Evolutionary conservation across 1,284 basidiomycete genomes (phyloP).

Genomic region (Somion occarium): DNA sequence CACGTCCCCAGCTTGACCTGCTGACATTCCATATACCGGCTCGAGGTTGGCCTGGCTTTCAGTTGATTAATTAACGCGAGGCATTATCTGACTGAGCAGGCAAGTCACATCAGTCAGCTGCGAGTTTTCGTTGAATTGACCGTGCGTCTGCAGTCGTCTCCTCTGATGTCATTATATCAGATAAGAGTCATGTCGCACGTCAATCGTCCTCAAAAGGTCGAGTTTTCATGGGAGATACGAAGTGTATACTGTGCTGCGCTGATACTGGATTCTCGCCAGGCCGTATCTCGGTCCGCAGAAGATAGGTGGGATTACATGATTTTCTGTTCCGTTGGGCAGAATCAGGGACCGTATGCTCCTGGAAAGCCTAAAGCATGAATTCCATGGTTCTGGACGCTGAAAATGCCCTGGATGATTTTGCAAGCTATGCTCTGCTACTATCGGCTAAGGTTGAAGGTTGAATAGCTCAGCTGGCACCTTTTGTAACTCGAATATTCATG

Average conservation of each 20-base stretch:
- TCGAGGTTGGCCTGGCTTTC: background rate
- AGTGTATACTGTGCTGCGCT: background rate
- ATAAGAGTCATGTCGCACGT: background rate
- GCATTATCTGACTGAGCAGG: background rate
- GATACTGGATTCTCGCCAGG: background rate
- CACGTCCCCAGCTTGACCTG: background rate
- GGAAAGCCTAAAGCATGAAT: too few relatives aligned
- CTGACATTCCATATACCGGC: background rate
- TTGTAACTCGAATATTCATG: too few relatives aligned
- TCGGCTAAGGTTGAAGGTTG: too few relatives aligned
- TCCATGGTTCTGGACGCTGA: too few relatives aligned
- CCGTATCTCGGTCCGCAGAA: background rate
- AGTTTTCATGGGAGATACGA: background rate
- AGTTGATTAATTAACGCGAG: background rate
- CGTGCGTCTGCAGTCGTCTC: background rate
- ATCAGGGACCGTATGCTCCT: too few relatives aligned
- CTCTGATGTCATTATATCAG: conserved; percentile 1
- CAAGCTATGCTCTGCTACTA: too few relatives aligned
- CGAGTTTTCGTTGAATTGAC: background rate
- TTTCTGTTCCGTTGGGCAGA: too few relatives aligned
- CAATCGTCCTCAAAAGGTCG: background rate
- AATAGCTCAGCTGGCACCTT: too few relatives aligned
- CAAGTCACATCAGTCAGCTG: background rate
- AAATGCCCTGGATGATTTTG: too few relatives aligned
- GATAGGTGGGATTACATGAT: too few relatives aligned